Percentiles rank a stretch among this genome's conserved stretches.
Conservation (phyloP, 257 asterid species). For the Jaltomata sinuosa region DNA sequence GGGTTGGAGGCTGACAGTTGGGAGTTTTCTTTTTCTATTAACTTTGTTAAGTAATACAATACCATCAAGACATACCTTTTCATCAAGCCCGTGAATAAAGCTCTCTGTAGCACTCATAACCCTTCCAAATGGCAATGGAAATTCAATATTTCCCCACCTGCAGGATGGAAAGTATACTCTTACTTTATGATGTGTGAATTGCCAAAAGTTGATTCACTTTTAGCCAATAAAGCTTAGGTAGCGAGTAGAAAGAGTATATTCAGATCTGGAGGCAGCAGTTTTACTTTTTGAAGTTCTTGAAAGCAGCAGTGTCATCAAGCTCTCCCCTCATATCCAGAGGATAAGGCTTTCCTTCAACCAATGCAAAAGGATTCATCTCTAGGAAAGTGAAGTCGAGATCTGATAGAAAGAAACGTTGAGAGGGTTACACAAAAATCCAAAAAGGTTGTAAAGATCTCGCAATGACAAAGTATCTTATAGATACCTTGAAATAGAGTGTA, state of each 20-base stretch:
- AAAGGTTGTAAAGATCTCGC: not conserved
- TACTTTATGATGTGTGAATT: not conserved
- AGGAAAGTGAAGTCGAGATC: constrained; percentile 95
- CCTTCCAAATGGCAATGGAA: constrained; percentile 94
- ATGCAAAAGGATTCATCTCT: constrained; percentile 95
- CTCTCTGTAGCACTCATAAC: constrained; percentile 83
- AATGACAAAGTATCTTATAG: not conserved
- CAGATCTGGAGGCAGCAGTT: too few relatives aligned
- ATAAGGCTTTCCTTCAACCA: constrained; percentile 86
- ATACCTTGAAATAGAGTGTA: constrained; percentile 60
- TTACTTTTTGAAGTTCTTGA: constrained; percentile 94
- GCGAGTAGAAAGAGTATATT: too few relatives aligned
- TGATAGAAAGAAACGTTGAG: constrained; percentile 9
- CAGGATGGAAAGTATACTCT: not conserved
- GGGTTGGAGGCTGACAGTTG: not conserved
- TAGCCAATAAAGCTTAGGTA: not conserved
- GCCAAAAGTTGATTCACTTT: not conserved
- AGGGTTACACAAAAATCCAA: too few relatives aligned
- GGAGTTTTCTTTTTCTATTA: not conserved
- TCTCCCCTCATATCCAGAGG: constrained; percentile 98
- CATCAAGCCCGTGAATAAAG: constrained; percentile 84
- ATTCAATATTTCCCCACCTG: constrained; percentile 90
- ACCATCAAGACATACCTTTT: constrained; percentile 42
- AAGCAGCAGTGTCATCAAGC: constrained; percentile 94
- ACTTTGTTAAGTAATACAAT: not conserved